Base-by-base conservation (phyloP, 2,329 filamentous ascomycete species). In the Hypoxylon sp. region DNA sequence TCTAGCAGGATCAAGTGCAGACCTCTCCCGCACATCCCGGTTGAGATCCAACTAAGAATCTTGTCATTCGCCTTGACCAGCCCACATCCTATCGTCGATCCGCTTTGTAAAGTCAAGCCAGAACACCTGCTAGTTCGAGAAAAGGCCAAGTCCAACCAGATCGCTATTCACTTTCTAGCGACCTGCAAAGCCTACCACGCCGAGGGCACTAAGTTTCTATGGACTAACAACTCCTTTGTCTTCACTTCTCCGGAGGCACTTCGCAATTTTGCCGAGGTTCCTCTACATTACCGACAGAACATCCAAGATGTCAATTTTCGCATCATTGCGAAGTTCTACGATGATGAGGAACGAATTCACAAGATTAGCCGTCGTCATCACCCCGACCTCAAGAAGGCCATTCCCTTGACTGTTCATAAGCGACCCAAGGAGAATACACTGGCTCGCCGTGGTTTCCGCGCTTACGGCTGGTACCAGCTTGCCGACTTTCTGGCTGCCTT, bases 251-350 rank as follows among this genome's bases (percentile, higher is more conserved):
- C 81, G 25, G 78, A 82, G 37, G 79, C 84, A 2, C 75, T 88
- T 4, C 80, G 80, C 39, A 79, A 81, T 51, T 87, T 88, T 69
- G 76, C 79, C 50, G 82, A 84, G 29, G 74, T 87, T 34, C 76
- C 79, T 46, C 61, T 79, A 9, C 61, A 74, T 3, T 81, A 81
- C 60, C 83, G 86, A 14, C 74, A 79, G 30, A 74, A 77, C 9
- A 79, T 88, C 57, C 78, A 78, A 23, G 76, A 81, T 60, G 74
- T 85, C 70, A 86, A 78, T 27, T 76, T 88, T 41, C 84, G 86
- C 43, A 77, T 88, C 70, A 82, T 87, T 62, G 85, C 85, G 8
- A 80, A 79, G 54, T 88, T 85, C 72, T 88, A 86, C 65, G 84
- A 87, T 59, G 85, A 88, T 51, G 79, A 83, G 48, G 80, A 78